These are phyloP conservation scores for Annulohypoxylon nitens DNA, from an alignment of 495 filamentous ascomycete species.

Conservation along the genomic window DNA sequence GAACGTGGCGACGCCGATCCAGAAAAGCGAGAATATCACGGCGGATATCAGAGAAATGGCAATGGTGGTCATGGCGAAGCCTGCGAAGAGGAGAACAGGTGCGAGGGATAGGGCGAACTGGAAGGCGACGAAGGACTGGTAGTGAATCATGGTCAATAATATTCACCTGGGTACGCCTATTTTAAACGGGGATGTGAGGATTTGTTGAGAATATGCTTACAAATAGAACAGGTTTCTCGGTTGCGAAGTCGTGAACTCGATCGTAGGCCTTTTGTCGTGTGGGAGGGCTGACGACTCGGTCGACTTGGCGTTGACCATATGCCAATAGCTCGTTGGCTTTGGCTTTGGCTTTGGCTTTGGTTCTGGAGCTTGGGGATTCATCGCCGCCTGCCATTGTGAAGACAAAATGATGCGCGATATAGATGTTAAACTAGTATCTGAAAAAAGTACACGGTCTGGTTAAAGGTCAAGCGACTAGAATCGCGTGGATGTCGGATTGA, in stretches of 20 bases:
- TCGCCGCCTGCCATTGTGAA: constrained; percentile 30
- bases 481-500: background rate
- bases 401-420: background rate
- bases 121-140: constrained; percentile 65
- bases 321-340: constrained; percentile 47
- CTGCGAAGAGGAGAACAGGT: constrained; percentile 71
- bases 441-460: background rate
- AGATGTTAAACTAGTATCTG: background rate
- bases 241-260: constrained; percentile 39
- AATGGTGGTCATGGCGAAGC: constrained; percentile 68
- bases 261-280: constrained; percentile 51
- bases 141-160: background rate
- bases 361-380: constrained; percentile 21
- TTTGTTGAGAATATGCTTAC: constrained; percentile 42
- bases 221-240: constrained; percentile 52
- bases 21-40: constrained; percentile 72
- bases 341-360: constrained; percentile 25
- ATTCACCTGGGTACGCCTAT: background rate
- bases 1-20: constrained; percentile 71
- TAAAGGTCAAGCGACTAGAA: background rate
- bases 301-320: constrained; percentile 52
- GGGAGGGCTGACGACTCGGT: constrained; percentile 53
- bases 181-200: background rate
- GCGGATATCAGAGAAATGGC: constrained; percentile 67
- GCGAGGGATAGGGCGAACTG: constrained; percentile 69